Conservation (phyloP, 2,329 filamentous ascomycete genomes). For the Calonectria montana region DNA sequence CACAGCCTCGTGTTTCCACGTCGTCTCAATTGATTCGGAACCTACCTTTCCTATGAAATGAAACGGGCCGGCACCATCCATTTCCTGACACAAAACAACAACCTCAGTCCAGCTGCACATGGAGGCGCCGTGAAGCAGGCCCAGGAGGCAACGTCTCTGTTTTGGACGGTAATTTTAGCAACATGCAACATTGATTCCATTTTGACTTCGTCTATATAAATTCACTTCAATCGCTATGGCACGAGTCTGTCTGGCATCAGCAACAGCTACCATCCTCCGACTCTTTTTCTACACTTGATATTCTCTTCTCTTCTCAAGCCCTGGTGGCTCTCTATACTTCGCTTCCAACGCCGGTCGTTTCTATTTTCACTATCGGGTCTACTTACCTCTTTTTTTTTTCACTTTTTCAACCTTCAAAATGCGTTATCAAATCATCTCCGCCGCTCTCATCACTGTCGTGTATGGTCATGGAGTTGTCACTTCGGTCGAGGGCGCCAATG, state of each 20-base stretch:
- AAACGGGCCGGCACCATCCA: conserved; percentile 17
- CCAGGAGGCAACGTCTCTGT: neutral
- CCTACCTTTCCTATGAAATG: conserved; percentile 18
- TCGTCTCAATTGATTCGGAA: conserved; percentile 18
- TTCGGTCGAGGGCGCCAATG: conserved; percentile 68
- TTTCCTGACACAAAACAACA: conserved; percentile 18
- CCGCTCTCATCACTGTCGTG: conserved; percentile 57
- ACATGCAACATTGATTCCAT: neutral
- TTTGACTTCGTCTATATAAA: conserved; percentile 18
- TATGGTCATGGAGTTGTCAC: conserved; percentile 70
- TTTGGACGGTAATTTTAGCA: neutral
- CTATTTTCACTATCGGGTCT: conserved; percentile 9
- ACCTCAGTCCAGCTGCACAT: neutral
- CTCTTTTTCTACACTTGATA: neutral
- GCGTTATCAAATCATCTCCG: conserved; percentile 43
- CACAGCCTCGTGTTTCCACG: conserved; percentile 6
- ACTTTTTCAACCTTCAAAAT: conserved; percentile 36
- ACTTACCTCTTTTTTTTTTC: neutral
- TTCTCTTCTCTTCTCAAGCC: conserved; percentile 15
- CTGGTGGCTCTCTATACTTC: conserved; percentile 15
- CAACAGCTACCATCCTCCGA: conserved; percentile 1
- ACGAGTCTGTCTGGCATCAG: neutral
- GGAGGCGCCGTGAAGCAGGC: neutral
- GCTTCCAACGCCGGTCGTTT: conserved; percentile 22
- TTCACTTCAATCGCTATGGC: neutral